phyloP scores from a whole-genome alignment of 2,329 filamentous ascomycete genomes.

The Penicillium sp. region DNA sequence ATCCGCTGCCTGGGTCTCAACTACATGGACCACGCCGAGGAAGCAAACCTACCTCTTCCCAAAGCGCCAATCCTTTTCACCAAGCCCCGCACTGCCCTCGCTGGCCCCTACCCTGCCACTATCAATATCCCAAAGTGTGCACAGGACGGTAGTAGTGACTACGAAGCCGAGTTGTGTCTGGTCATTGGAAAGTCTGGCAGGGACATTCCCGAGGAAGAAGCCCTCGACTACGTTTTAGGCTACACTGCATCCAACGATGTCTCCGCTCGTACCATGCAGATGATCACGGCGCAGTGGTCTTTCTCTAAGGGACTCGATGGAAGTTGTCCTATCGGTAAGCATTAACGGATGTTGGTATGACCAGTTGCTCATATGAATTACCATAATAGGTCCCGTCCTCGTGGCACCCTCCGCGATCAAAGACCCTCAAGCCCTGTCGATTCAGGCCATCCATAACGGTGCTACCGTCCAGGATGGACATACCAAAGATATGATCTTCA shows the following conservation, averaged over 20 bases:
- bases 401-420: not conserved
- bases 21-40: constrained; percentile 29
- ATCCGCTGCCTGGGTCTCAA: constrained; percentile 36
- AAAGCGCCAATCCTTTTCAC: constrained; percentile 32
- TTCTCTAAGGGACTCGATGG: constrained; percentile 28
- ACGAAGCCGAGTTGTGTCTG: constrained; percentile 31
- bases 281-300: constrained; percentile 24
- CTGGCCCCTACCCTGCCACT: constrained; percentile 26
- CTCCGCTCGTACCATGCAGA: constrained; percentile 25
- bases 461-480: constrained; percentile 42
- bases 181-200: constrained; percentile 26
- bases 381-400: not conserved
- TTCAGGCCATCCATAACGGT: constrained; percentile 45
- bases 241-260: constrained; percentile 38
- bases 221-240: constrained; percentile 30
- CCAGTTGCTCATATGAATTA: not conserved
- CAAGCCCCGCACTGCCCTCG: constrained; percentile 30
- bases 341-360: not conserved
- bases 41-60: constrained; percentile 27
- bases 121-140: constrained; percentile 33
- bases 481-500: constrained; percentile 44
- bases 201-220: constrained; percentile 25
- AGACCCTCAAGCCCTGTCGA: constrained; percentile 1
- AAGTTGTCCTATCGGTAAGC: constrained; percentile 27
- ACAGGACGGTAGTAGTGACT: constrained; percentile 33